Conservation (phyloP, 176 grass and related monocot genomes). For the Triticum dicoccoides region DNA sequence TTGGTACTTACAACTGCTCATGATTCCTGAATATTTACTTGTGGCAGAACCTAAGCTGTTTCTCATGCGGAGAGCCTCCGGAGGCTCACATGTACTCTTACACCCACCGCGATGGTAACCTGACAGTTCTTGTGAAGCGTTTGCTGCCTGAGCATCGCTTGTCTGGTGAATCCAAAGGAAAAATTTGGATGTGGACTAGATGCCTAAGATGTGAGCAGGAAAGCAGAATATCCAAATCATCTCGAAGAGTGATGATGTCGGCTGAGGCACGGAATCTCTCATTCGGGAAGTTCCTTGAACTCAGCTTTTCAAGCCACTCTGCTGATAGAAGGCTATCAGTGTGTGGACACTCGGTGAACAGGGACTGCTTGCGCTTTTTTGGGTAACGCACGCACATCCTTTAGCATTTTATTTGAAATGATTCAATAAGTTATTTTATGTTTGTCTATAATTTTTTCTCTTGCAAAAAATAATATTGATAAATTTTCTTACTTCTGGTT, state of each 20-base stretch:
- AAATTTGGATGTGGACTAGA: conserved; percentile 97
- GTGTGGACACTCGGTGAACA: conserved; percentile 84
- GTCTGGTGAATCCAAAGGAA: conserved; percentile 67
- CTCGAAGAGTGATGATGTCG: conserved; percentile 64
- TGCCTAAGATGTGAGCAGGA: conserved; percentile 78
- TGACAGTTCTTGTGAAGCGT: conserved; percentile 65
- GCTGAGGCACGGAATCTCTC: conserved; percentile 70
- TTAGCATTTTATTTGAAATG: neutral
- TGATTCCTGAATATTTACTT: conserved; percentile 11
- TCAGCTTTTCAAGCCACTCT: conserved; percentile 93
- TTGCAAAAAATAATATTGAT: neutral
- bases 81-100: conserved; percentile 75
- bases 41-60: conserved; percentile 65
- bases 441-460: too few relatives aligned
- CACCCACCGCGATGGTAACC: conserved; percentile 80
- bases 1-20: neutral
- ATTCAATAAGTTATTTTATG: too few relatives aligned
- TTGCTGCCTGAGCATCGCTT: conserved; percentile 44
- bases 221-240: conserved; percentile 46
- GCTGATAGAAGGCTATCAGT: conserved; percentile 66
- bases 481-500: neutral
- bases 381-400: conserved; percentile 47
- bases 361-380: conserved; percentile 88
- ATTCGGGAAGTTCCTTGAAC: conserved; percentile 92
- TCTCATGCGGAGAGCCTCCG: conserved; percentile 82